phyloP scores from a whole-genome alignment of 768 basidiomycete genomes.

The Mycena polygramma region DNA sequence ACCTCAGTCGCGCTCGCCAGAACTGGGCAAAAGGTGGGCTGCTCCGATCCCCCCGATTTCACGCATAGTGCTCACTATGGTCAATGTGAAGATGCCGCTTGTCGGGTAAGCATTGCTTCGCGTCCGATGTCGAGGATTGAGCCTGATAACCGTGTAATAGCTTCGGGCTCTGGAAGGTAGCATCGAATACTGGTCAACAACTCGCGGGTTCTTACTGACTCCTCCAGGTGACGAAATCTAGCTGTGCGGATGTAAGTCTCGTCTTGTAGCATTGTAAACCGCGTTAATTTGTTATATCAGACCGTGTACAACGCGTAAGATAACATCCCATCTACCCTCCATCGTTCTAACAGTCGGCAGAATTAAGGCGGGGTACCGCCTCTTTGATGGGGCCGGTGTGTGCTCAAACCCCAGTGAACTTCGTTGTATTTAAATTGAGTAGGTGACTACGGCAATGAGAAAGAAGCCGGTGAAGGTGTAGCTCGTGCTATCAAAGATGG shows the following conservation, averaged over 20 bases:
- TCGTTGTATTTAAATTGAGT: not conserved
- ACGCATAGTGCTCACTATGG: conserved; percentile 1
- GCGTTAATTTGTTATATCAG: conserved; percentile 46
- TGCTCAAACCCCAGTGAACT: conserved; percentile 51
- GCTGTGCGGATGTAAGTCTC: conserved; percentile 70
- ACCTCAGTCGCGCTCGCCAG: conserved; percentile 66
- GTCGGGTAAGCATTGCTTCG: conserved; percentile 65
- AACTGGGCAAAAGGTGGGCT: conserved; percentile 68
- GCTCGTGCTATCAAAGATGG: conserved; percentile 84
- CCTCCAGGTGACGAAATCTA: conserved; percentile 66
- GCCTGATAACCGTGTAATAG: conserved; percentile 47
- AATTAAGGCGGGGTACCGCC: conserved; percentile 88
- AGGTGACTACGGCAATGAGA: conserved; percentile 76
- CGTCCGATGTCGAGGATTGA: not conserved
- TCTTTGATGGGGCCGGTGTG: conserved; percentile 88
- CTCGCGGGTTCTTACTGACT: conserved; percentile 46
- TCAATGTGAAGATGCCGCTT: conserved; percentile 69
- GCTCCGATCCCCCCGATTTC: conserved; percentile 16
- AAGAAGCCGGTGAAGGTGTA: conserved; percentile 82
- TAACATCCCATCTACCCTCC: not conserved
- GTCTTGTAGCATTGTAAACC: not conserved
- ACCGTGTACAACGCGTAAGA: conserved; percentile 79
- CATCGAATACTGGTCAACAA: conserved; percentile 36
- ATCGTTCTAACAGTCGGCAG: conserved; percentile 6
- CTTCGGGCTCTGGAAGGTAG: conserved; percentile 80